phyloP scores from a whole-genome alignment of 164 flowering plant species.

The Berberis vulgaris region DNA sequence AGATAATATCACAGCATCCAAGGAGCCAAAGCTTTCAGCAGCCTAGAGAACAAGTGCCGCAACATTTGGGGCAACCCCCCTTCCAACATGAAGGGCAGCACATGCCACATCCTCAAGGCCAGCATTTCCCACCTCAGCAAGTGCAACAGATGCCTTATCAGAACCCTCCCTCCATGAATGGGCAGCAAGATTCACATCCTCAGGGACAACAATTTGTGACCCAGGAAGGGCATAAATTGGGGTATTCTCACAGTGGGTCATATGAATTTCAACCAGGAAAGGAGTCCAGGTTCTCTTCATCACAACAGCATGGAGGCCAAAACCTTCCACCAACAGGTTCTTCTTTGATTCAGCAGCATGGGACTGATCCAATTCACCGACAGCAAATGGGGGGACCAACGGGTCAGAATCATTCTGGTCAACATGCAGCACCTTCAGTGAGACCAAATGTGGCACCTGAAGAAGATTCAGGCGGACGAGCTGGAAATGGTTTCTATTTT shows the following conservation, averaged over 20 bases:
- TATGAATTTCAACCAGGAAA: constrained; percentile 36
- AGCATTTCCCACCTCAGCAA: constrained; percentile 30
- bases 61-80: constrained; percentile 30
- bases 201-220: constrained; percentile 37
- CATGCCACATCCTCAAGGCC: constrained; percentile 23
- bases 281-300: constrained; percentile 31
- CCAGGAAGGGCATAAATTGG: constrained; percentile 37
- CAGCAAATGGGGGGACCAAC: constrained; percentile 32
- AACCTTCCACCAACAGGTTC: constrained; percentile 31
- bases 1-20: background rate
- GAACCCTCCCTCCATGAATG: too few relatives aligned
- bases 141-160: constrained; percentile 15
- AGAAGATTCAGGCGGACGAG: constrained; percentile 38
- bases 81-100: constrained; percentile 26
- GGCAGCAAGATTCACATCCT: constrained; percentile 22
- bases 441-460: constrained; percentile 21
- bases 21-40: constrained; percentile 5
- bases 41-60: constrained; percentile 12
- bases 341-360: constrained; percentile 27
- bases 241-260: constrained; percentile 43
- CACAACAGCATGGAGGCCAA: constrained; percentile 16
- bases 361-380: constrained; percentile 22
- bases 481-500: constrained; percentile 36
- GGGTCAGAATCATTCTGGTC: constrained; percentile 44
- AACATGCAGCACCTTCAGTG: constrained; percentile 18